These are phyloP conservation scores for Blastomyces parvus DNA, from an alignment of 2,329 filamentous ascomycete species.

Conservation along the genomic window DNA sequence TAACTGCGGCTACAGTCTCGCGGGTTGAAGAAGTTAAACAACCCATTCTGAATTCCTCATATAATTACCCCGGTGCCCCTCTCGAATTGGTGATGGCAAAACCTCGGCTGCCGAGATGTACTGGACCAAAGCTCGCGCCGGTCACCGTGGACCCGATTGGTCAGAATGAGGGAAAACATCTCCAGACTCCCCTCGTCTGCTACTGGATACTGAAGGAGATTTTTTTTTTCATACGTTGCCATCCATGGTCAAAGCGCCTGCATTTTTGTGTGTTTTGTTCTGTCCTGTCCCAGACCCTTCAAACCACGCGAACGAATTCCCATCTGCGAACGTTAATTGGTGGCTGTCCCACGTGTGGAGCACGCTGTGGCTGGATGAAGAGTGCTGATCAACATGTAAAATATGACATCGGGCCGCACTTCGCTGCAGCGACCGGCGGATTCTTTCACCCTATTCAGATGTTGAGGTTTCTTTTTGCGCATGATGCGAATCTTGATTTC, in stretches of 20 bases:
- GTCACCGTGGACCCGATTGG: neutral
- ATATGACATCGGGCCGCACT: neutral
- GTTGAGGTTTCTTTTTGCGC: neutral
- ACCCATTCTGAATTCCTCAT: no score
- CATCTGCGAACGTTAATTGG: neutral
- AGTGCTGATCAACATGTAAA: neutral
- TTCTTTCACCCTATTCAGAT: neutral
- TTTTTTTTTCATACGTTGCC: no score
- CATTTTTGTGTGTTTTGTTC: neutral
- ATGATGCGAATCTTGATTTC: neutral
- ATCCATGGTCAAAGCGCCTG: neutral
- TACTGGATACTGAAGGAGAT: no score
- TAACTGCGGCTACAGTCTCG: no score
- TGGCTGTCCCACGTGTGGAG: neutral
- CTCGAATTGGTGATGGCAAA: neutral
- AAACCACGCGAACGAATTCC: neutral
- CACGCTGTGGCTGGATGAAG: neutral
- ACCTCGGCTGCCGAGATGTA: no score
- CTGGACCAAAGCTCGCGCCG: neutral
- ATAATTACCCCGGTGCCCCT: no score
- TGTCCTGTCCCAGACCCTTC: neutral
- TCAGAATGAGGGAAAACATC: neutral
- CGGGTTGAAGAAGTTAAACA: no score
- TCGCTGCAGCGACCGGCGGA: neutral
- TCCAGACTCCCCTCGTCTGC: neutral